Base-by-base conservation (phyloP, 352 stramenopile genomes). In the Phytophthora uliginosa region DNA sequence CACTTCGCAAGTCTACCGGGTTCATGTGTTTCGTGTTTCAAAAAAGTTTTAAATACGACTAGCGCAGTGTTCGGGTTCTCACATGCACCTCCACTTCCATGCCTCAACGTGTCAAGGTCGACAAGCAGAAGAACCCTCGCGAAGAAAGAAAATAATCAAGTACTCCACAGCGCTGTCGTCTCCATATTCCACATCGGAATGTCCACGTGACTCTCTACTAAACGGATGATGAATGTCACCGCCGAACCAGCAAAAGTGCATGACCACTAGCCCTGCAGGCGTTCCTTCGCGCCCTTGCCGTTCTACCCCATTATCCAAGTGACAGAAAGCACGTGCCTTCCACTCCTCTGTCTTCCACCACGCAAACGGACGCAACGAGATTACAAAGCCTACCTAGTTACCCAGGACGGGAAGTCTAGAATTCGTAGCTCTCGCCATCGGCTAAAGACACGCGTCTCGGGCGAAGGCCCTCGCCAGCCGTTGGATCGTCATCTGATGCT, bases 351-450 rank as follows among this genome's bases (percentile, higher is more conserved):
- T 36, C 56, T 68, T 66, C 45, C 38, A 61, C 59, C 64, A 69
- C 48, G 42, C 52, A 59, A 42, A 65, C 47, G 48, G 61, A 63
- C 59, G 50, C 47, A 69, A 66, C 26, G 38, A 71, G 24, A 38
- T 26, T 38, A 61, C 47, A 59, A 69, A 66, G 58, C 65, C 45
- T 74, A 62, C 10, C n/a, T 26, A 70, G 52, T 45, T 69, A 40
- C 22, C 57, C 61, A 15, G 7, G 20, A 66, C 15, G 40, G 38
- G n/a, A 9, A 31, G 26, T 47, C 63, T 90, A 94, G 59, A 94
- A 94, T 74, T 94, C 86, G 74, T 94, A 94, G 64, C 76, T 89
- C 70, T 91, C 83, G 31, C 84, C 86, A 54, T 89, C 83, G 26
- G 73, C 69, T 55, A 83, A 90, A 51, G 82, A 80, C 31, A 81